These are phyloP conservation scores for Porogramme epimiltina DNA, from an alignment of 1,284 basidiomycete genomes.

Conservation along the genomic window DNA sequence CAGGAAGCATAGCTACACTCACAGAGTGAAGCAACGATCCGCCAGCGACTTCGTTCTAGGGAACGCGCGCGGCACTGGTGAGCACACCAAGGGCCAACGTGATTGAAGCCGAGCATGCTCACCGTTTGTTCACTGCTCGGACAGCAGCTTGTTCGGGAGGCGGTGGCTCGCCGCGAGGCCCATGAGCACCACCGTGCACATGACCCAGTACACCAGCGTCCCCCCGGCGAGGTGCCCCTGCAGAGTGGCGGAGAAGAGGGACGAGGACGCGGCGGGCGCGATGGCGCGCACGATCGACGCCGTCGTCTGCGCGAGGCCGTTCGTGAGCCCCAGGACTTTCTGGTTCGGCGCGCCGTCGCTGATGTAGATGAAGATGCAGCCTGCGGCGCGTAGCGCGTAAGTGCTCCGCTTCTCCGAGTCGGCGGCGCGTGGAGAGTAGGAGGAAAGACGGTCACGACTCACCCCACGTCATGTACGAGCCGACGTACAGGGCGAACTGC, in stretches of 20 bases:
- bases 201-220: conserved; percentile 27
- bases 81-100: too few species aligned
- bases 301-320: conserved; percentile 47
- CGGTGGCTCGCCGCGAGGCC: conserved; percentile 8
- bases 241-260: conserved; percentile 65
- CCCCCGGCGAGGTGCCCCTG: conserved; percentile 34
- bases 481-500: conserved; percentile 15
- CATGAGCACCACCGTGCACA: conserved; percentile 15
- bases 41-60: too few species aligned
- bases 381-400: conserved; percentile 18
- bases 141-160: conserved; percentile 1
- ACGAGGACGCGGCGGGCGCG: conserved; percentile 66
- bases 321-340: conserved; percentile 71
- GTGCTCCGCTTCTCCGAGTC: background rate
- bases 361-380: conserved; percentile 46
- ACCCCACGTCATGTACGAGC: conserved; percentile 20
- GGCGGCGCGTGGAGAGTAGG: conserved; percentile 17
- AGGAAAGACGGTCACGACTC: background rate
- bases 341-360: conserved; percentile 58
- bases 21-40: too few species aligned
- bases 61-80: too few species aligned
- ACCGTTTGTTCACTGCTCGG: too few species aligned
- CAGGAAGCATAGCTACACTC: too few species aligned
- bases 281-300: conserved; percentile 56
- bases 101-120: too few species aligned